Percentiles rank a stretch among this genome's conserved stretches.
Evolutionary conservation across 768 basidiomycete species (phyloP).

Genomic region (Mycena polygramma): DNA sequence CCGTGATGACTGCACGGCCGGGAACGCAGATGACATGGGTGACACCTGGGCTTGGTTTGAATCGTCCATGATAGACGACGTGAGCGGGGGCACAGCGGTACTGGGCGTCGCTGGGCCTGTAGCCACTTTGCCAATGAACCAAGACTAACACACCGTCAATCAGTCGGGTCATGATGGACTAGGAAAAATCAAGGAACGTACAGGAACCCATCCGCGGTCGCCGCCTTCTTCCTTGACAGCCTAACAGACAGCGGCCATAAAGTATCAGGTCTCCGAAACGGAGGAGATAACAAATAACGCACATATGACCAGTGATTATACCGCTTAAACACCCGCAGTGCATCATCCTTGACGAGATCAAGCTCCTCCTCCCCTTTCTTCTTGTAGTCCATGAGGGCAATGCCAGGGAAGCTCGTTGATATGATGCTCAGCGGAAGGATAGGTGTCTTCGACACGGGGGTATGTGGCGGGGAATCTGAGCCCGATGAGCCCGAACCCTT

Average conservation of each 20-base stretch:
- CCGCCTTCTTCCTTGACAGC: conserved; percentile 95
- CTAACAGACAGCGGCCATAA: conserved; percentile 54
- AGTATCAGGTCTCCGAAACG: conserved; percentile 19
- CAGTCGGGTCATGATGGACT: conserved; percentile 11
- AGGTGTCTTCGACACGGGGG: conserved; percentile 73
- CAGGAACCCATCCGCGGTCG: conserved; percentile 96
- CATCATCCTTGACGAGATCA: conserved; percentile 89
- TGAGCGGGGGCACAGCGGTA: conserved; percentile 47
- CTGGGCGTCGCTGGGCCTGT: conserved; percentile 61
- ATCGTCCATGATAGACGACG: conserved; percentile 51
- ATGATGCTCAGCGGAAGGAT: conserved; percentile 93
- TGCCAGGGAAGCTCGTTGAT: conserved; percentile 96
- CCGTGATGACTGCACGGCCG: conserved; percentile 59
- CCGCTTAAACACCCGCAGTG: conserved; percentile 93
- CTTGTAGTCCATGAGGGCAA: conserved; percentile 96
- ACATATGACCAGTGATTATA: conserved; percentile 99
- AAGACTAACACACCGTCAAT: conserved; percentile 65
- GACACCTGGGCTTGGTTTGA: conserved; percentile 69
- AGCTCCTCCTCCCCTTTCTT: conserved; percentile 95
- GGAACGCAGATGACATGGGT: conserved; percentile 89
- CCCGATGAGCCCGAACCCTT: conserved; percentile 54
- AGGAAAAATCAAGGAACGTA: conserved; percentile 50
- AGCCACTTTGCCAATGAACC: conserved; percentile 93
- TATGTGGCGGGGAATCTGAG: conserved; percentile 53
- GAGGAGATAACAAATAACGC: conserved; percentile 41